These are phyloP conservation scores for Erigeron philadelphicus DNA, from an alignment of 140 eudicot genomes.

Conservation along the genomic window DNA sequence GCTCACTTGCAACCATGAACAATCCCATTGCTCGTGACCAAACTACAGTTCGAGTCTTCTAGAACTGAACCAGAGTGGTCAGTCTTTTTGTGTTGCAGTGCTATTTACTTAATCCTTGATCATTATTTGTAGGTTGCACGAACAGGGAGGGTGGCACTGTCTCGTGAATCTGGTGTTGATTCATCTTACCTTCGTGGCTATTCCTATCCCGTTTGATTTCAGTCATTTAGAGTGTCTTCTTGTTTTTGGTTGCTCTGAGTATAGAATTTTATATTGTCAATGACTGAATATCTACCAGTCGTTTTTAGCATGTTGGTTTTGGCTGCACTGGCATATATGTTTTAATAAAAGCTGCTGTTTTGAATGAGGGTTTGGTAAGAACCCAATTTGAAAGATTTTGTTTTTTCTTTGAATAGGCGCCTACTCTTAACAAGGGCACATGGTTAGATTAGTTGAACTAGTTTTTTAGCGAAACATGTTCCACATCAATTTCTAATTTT, in stretches of 20 bases:
- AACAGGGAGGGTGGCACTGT: conserved; percentile 87
- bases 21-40: neutral
- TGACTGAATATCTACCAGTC: neutral
- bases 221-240: neutral
- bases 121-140: conserved; percentile 74
- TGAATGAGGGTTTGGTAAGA: neutral
- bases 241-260: conserved; percentile 11
- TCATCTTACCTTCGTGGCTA: conserved; percentile 84
- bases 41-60: neutral
- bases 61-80: neutral
- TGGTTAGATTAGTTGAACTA: too few relatives aligned
- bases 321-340: neutral
- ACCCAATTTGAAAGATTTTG: conserved; percentile 1
- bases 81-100: neutral
- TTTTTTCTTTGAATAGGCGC: neutral
- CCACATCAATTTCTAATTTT: too few relatives aligned
- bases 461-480: too few relatives aligned
- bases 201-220: conserved; percentile 59
- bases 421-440: too few relatives aligned
- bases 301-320: neutral
- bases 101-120: neutral
- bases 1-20: neutral
- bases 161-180: conserved; percentile 88
- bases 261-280: neutral
- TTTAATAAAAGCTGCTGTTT: neutral